phyloP scores from a whole-genome alignment of 352 stramenopile genomes.

The Globisporangium mamillatum region DNA sequence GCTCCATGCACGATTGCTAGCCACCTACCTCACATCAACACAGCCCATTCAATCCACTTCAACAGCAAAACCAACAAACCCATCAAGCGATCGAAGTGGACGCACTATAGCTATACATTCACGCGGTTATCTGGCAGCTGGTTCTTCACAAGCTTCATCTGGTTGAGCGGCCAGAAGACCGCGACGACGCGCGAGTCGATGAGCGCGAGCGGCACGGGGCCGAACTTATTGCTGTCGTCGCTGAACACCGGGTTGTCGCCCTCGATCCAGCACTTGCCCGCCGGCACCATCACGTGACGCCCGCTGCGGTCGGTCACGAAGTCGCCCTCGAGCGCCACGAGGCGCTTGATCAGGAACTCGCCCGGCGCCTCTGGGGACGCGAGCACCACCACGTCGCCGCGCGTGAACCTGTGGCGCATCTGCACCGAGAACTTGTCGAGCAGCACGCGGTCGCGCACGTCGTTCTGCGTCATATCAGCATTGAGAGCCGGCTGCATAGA shows the following conservation, averaged over 20 bases:
- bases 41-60: neutral
- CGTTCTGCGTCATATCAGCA: conserved; percentile 57
- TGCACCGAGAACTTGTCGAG: conserved; percentile 87
- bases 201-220: conserved; percentile 72
- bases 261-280: conserved; percentile 85
- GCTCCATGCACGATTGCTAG: neutral
- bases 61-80: neutral
- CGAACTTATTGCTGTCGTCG: conserved; percentile 78
- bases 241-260: conserved; percentile 74
- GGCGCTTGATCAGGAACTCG: conserved; percentile 73
- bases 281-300: conserved; percentile 39
- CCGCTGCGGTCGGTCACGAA: conserved; percentile 53
- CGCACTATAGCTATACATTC: conserved; percentile 31
- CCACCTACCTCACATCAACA: too few relatives aligned
- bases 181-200: conserved; percentile 76
- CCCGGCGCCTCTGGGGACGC: conserved; percentile 53
- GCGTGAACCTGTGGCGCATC: conserved; percentile 53
- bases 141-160: conserved; percentile 57
- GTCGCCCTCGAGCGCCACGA: conserved; percentile 76
- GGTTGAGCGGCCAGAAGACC: conserved; percentile 71
- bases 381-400: conserved; percentile 81
- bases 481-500: conserved; percentile 87
- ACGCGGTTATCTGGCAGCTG: conserved; percentile 57
- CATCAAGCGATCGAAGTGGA: neutral
- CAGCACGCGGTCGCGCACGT: conserved; percentile 74